Conservation (phyloP, 2,329 filamentous ascomycete species). For the Trichoderma sp. region DNA sequence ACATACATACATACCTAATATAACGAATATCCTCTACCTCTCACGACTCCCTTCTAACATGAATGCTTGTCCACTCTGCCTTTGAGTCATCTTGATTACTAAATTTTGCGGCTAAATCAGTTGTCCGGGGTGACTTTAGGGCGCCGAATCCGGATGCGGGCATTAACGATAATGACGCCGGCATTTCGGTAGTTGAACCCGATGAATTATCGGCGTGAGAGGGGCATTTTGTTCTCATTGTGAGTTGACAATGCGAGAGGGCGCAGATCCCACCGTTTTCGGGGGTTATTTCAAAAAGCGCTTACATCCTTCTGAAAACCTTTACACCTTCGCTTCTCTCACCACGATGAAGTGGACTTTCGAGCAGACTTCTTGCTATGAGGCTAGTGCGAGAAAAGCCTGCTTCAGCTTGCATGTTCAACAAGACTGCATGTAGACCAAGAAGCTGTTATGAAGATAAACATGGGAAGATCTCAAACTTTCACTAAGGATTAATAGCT, state of each 20-base stretch:
- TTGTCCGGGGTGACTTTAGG: constrained; percentile 5
- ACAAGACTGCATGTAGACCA: not conserved
- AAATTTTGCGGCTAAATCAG: not conserved
- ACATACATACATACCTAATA: constrained; percentile 11
- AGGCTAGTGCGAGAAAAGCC: not conserved
- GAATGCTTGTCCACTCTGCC: not conserved
- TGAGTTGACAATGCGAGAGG: not conserved
- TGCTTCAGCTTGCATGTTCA: not conserved
- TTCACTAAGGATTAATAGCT: not conserved
- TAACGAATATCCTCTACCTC: constrained; percentile 7
- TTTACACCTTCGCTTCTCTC: not conserved
- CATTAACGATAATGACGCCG: not conserved
- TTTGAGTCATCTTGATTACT: not conserved
- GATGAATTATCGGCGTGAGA: constrained; percentile 8
- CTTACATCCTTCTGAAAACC: not conserved
- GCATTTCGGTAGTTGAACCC: constrained; percentile 4
- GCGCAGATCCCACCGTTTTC: not conserved
- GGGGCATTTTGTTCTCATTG: not conserved
- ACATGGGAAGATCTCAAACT: not conserved
- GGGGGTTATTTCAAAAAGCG: not conserved
- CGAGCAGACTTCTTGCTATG: not conserved
- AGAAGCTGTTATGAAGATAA: not conserved
- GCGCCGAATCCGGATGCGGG: constrained; percentile 20
- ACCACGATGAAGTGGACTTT: not conserved
- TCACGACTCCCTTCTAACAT: too few species aligned